Base-by-base conservation (phyloP, 2,329 filamentous ascomycete species). In the Zopfia rhizophila region DNA sequence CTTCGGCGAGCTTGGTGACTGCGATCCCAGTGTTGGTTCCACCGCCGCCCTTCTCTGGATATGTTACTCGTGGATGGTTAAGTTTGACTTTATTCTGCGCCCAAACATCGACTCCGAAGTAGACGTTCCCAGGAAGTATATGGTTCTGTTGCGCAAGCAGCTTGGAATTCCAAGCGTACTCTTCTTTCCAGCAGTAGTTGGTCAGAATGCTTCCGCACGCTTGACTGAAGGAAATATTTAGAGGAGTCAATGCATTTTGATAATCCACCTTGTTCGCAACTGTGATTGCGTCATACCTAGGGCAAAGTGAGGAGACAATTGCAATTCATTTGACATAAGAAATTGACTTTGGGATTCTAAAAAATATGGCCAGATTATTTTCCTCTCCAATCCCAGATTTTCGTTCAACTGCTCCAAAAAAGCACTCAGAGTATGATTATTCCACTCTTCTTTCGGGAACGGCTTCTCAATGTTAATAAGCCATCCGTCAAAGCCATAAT, bases 401-500 rank as follows among this genome's bases (percentile, higher is more conserved):
- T 41, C 49, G 38, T 55, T 69, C 5, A 78, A 42, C 35, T 76
- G 68, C 6, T 54, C 36, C 4, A 78, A 59, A 38, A 78, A 78
- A 2, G 60, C 55, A 23, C 66, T 46, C 2, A 78, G 49, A 4
- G 65, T 25, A 5, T 55, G 28, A 3, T 51, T 5, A 45, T 66
- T 41, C 69, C 72, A 76, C 4, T 28, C 48, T 3, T 56, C 45
- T 16, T 58, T 50, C 5, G 70, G 62, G 53, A 78, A 76, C 1
- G 69, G 57, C 38, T 72, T 72, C 45, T 79, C 76, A 17, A 79
- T 71, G 35, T 78, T 78, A 23, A 78, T 50, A 22, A 79, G 58
- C 73, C 74, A 78, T 12, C 75, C 76, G 45, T 79, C 75, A 42
- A 79, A 78, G 8, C 74, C 74, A 48, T 73, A 73, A 12, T 69